Evolutionary conservation across 768 basidiomycete genomes (phyloP).

Genomic region (Hygrocybe coccinea): DNA sequence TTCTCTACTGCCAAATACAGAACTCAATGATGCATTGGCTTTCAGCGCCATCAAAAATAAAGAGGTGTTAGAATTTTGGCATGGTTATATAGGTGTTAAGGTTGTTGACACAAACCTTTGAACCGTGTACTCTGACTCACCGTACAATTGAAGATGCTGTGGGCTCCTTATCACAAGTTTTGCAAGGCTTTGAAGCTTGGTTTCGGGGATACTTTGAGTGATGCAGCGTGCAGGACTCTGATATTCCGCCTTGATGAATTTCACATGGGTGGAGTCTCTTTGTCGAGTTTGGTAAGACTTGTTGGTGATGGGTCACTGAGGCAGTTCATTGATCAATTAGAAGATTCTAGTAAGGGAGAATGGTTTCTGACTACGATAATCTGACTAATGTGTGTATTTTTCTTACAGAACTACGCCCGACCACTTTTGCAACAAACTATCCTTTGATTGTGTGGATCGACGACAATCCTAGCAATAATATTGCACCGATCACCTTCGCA

Average conservation of each 20-base stretch:
- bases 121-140: neutral
- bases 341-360: neutral
- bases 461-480: slow-evolving; percentile 19
- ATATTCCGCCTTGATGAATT: slow-evolving; percentile 17
- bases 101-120: slow-evolving; percentile 5
- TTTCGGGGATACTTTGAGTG: slow-evolving; percentile 14
- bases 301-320: slow-evolving; percentile 14
- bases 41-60: slow-evolving; percentile 4
- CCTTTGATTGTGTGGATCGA: slow-evolving; percentile 30
- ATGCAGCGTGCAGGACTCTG: slow-evolving; percentile 6
- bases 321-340: slow-evolving; percentile 6
- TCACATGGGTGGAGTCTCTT: slow-evolving; percentile 20
- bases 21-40: neutral
- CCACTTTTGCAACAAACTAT: neutral
- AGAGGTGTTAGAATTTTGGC: slow-evolving; percentile 23
- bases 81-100: slow-evolving; percentile 20
- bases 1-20: slow-evolving; percentile 5
- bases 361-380: neutral
- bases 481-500: slow-evolving; percentile 14
- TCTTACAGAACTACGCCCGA: neutral
- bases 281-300: slow-evolving; percentile 15
- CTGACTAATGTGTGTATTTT: neutral
- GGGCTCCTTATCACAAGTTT: slow-evolving; percentile 2
- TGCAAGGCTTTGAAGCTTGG: slow-evolving; percentile 12
- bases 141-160: slow-evolving; percentile 4